Evolutionary conservation across 2,329 filamentous ascomycete genomes (phyloP), one percentile per base, ranked within the genome.

Genomic region (Fusarium sulawesiense): DNA sequence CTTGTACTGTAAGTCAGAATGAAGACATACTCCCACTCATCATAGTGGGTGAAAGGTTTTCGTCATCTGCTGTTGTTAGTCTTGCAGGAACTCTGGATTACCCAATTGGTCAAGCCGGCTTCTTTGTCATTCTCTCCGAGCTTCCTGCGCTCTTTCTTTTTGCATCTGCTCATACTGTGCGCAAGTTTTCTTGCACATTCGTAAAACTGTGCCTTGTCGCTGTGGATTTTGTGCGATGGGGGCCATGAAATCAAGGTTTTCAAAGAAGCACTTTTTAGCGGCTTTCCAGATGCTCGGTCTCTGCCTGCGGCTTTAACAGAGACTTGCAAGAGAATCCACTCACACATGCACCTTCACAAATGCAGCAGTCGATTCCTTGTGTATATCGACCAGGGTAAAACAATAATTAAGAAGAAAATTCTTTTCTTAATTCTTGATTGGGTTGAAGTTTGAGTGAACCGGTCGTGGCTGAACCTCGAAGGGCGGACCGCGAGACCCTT

Each of bases 231-330:
- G 51, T 42, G 56, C 42, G 58, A 64, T 64, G 64, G 53, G 54
- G 55, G 21, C 46, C 16, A 58, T 27, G 27, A 45, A 70, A 65
- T 60, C 60, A 66, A 71, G 69, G 60, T 69, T 73, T 50, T 50
- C 23, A 66, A 44, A 54, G 55, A 66, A 66, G 63, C 58, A 53
- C 60, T 60, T 70, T 66, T 71, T 68, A 69, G 68, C 34, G 45
- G 44, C 27, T 53, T 50, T 63, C 50, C 46, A 62, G 40, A 44
- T 48, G 47, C 47, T 57, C 56, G 56, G 42, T 27, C 44, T 63
- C 45, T 50, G 29, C 37, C 47, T 46, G 46, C 51, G 40, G 42
- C 47, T 51, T 58, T 63, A 47, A 50, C 37, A 50, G 30, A 37
- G 60, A 23, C 45, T 47, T 32, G 42, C 29, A 55, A 46, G 34